phyloP scores from a whole-genome alignment of 108 stramenopile genomes.

The Asterionellopsis glacialis region DNA sequence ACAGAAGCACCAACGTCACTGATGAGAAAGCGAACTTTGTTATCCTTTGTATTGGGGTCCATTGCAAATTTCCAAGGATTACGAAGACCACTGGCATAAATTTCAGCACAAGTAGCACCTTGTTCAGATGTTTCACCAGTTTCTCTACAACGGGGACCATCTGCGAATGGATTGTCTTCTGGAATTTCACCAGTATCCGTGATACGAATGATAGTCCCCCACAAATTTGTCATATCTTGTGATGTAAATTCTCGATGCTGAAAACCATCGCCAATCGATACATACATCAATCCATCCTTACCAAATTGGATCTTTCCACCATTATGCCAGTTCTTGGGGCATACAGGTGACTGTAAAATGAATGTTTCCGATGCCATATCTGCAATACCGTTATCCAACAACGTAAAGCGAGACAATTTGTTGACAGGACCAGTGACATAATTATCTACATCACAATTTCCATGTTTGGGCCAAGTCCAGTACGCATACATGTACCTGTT shows the following conservation, averaged over 20 bases:
- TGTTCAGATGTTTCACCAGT: neutral
- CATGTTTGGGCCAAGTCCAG: constrained; percentile 17
- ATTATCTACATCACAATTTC: constrained; percentile 5
- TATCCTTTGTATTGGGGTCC: constrained; percentile 9
- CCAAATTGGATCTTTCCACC: constrained; percentile 25
- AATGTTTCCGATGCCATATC: constrained; percentile 17
- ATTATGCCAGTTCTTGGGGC: constrained; percentile 14
- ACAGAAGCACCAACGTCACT: constrained; percentile 10
- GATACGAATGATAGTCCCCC: constrained; percentile 11
- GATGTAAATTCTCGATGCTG: neutral
- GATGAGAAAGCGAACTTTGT: neutral
- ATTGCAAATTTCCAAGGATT: constrained; percentile 11
- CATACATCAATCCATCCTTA: constrained; percentile 29
- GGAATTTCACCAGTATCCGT: constrained; percentile 18
- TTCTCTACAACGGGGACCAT: neutral
- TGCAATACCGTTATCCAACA: neutral
- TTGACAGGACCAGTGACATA: neutral
- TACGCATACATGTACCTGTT: constrained; percentile 17
- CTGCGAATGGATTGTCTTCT: constrained; percentile 14
- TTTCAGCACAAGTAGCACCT: neutral
- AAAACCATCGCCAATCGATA: constrained; percentile 24
- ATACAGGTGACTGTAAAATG: constrained; percentile 14
- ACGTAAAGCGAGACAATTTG: neutral
- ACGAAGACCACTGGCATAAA: constrained; percentile 16
- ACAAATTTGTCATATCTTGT: neutral